Evolutionary conservation across 1,284 basidiomycete species (phyloP).

Genomic region (Pseudomicrostroma phylloplanum): DNA sequence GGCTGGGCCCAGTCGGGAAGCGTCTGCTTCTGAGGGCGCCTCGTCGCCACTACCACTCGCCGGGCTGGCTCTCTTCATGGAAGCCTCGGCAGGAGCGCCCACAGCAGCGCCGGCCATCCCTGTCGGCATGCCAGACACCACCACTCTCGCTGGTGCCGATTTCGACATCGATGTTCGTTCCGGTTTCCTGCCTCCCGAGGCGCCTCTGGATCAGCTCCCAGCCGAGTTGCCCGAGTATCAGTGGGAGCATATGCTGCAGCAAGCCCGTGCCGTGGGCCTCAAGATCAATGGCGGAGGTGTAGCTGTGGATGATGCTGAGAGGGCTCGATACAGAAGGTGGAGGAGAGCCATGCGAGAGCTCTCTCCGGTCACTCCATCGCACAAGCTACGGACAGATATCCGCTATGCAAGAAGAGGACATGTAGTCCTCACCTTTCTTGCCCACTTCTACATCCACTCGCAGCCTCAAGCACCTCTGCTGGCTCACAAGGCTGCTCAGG

Average conservation of each 20-base stretch:
- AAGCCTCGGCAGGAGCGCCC: neutral
- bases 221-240: constrained; percentile 57
- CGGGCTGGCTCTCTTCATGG: constrained; percentile 24
- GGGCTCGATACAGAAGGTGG: constrained; percentile 56
- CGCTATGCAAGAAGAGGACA: constrained; percentile 63
- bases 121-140: constrained; percentile 60
- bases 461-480: constrained; percentile 49
- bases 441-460: constrained; percentile 83
- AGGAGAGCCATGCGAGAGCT: constrained; percentile 57
- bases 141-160: constrained; percentile 82
- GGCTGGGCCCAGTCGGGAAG: neutral
- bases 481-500: neutral
- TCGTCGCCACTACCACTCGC: constrained; percentile 19
- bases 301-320: constrained; percentile 20
- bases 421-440: constrained; percentile 73
- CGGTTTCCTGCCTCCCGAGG: constrained; percentile 82
- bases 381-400: constrained; percentile 31
- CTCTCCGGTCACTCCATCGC: constrained; percentile 29
- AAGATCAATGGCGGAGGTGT: constrained; percentile 21
- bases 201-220: constrained; percentile 64
- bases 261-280: constrained; percentile 52
- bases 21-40: neutral
- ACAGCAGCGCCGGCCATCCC: neutral
- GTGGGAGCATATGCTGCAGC: constrained; percentile 62
- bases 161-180: constrained; percentile 88